Conservation (phyloP, 768 basidiomycete genomes). For the Nidula microcarpa region DNA sequence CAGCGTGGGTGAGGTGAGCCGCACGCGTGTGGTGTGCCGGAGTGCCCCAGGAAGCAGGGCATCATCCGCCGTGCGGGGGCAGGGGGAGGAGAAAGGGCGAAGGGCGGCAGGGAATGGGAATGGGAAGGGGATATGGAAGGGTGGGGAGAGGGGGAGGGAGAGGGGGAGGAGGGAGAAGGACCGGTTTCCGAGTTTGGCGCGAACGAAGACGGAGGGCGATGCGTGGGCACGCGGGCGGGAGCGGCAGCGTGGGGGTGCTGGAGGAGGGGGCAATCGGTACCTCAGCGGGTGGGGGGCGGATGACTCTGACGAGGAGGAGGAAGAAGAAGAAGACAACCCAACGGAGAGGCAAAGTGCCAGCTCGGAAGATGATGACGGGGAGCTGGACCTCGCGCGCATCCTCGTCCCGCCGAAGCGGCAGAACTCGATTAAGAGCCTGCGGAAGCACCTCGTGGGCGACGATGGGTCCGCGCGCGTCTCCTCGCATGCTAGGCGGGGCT, state of each 20-base stretch:
- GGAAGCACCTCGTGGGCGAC: conserved; percentile 46
- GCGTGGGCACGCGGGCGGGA: conserved; percentile 34
- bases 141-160: conserved; percentile 11
- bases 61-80: conserved; percentile 37
- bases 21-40: conserved; percentile 59
- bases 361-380: conserved; percentile 43
- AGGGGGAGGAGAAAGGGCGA: conserved; percentile 11
- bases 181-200: conserved; percentile 58
- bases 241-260: conserved; percentile 7
- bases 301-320: conserved; percentile 10
- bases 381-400: conserved; percentile 62
- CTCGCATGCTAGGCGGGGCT: too few relatives aligned
- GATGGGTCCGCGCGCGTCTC: too few relatives aligned
- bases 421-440: conserved; percentile 68
- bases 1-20: conserved; percentile 40
- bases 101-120: conserved; percentile 15
- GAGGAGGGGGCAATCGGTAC: conserved; percentile 19
- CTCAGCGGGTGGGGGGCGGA: conserved; percentile 21
- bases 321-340: conserved; percentile 24
- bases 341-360: conserved; percentile 19
- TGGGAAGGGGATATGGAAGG: conserved; percentile 9
- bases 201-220: conserved; percentile 58
- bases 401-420: conserved; percentile 72
- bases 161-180: conserved; percentile 27
- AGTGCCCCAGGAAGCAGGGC: conserved; percentile 69